These are phyloP conservation scores for Spongiforma sp. DNA, from an alignment of 1,284 basidiomycete genomes.

Conservation along the genomic window DNA sequence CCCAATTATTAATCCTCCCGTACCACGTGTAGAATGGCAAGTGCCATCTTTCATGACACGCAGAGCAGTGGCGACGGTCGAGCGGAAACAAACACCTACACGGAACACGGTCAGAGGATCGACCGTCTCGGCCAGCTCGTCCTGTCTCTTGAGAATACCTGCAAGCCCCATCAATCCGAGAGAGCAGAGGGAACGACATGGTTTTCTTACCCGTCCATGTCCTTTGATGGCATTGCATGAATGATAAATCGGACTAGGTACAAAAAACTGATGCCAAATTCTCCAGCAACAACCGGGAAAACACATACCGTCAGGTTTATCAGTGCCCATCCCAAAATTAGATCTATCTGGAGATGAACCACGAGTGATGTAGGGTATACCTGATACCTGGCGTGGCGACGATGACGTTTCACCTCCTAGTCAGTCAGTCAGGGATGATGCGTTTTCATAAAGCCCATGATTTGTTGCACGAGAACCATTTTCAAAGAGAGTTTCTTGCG, in stretches of 20 bases:
- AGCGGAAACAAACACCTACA: too few species aligned
- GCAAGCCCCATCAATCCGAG: conserved; percentile 2
- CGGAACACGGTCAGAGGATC: conserved; percentile 64
- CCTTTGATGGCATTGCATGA: conserved; percentile 73
- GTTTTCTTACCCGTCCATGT: conserved; percentile 71
- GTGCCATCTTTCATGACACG: conserved; percentile 54
- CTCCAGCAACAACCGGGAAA: background rate
- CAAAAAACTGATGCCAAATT: conserved; percentile 3
- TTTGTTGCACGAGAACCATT: conserved; percentile 64
- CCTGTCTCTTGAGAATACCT: conserved; percentile 88
- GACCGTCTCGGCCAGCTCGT: conserved; percentile 82
- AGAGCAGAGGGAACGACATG: conserved; percentile 11
- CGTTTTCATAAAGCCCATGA: conserved; percentile 74
- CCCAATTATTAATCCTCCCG: conserved; percentile 9
- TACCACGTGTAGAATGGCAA: conserved; percentile 64
- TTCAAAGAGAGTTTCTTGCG: too few species aligned
- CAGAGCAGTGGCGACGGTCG: too few species aligned
- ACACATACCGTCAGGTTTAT: conserved; percentile 77
- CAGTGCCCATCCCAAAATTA: conserved; percentile 99
- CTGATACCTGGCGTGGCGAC: conserved; percentile 78
- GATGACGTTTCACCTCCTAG: conserved; percentile 81
- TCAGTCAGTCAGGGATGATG: too few species aligned
- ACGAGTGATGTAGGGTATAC: conserved; percentile 13
- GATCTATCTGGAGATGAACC: conserved; percentile 48
- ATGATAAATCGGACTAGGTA: conserved; percentile 76